Conservation (phyloP, 768 basidiomycete genomes). For the Sporobolomyces roseus region DNA sequence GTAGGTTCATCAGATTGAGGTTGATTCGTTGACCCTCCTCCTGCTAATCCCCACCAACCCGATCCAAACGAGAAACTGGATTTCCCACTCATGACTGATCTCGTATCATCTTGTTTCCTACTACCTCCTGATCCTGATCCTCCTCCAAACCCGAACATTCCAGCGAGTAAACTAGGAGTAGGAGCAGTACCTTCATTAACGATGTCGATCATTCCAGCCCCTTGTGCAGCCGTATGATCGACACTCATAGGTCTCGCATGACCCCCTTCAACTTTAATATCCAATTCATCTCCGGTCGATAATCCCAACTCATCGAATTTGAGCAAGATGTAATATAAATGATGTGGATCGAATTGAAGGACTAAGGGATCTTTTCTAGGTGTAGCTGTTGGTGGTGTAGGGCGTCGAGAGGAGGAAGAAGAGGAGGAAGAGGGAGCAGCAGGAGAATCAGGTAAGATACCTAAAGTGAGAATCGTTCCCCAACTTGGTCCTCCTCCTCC, state of each 20-base stretch:
- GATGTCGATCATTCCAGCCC: constrained; percentile 50
- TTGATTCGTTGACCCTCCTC: background rate
- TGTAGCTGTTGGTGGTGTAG: background rate
- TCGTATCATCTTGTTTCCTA: constrained; percentile 4
- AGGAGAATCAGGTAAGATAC: too few species aligned
- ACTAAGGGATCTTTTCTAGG: constrained; percentile 54
- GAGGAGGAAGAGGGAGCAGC: background rate
- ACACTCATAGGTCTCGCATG: constrained; percentile 65
- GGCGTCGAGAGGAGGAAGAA: background rate
- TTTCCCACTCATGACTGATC: constrained; percentile 51
- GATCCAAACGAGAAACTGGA: constrained; percentile 66
- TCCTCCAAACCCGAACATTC: constrained; percentile 19
- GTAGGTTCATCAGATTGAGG: constrained; percentile 51
- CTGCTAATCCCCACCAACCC: constrained; percentile 63
- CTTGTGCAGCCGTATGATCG: constrained; percentile 29
- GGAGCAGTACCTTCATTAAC: background rate
- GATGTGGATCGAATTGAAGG: constrained; percentile 70
- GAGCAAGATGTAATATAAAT: constrained; percentile 81
- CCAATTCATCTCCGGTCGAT: constrained; percentile 68
- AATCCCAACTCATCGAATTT: constrained; percentile 77
- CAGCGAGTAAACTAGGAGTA: background rate
- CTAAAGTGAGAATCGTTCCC: too few species aligned
- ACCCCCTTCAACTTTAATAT: constrained; percentile 64
- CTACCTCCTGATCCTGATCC: constrained; percentile 8
- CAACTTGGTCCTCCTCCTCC: too few species aligned